Evolutionary conservation across 805 yeast genomes (phyloP), one percentile per base, ranked within the genome.

Genomic region (Schwanniomyces yamadae): DNA sequence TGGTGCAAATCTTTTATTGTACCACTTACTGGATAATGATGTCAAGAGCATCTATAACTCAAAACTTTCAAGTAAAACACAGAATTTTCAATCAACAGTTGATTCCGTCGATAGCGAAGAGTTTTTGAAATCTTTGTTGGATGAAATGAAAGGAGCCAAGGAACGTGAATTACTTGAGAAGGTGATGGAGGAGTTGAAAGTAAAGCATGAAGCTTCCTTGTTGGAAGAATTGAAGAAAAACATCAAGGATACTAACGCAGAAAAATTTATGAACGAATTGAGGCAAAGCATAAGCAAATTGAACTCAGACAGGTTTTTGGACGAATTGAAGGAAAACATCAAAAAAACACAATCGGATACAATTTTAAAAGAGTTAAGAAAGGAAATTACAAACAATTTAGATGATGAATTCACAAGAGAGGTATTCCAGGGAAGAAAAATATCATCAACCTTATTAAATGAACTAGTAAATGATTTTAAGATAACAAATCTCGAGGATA

Each of bases 401-500:
- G 23, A 28, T 6, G 11, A 19, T 3, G 34, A 44, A 14, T 44
- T 46, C 35, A 50, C 54, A 12, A 14, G 33, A 13, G 35, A 40
- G 22, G 25, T 41, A 16, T 53, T 36, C 27, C 30, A 28, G 14
- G 46, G 41, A 16, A 39, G 42, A 27, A 24, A 37, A 11, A 27
- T 49, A 5, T 39, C 48, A 11, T 40, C 33, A 28, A 29, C 34
- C 7, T 23, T 49, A 11, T 38, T 45, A 36, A 37, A 42, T 11
- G 37, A 35, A 19, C 35, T 50, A 39, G 45, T 44, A 26, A 33
- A 35, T 6, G 40, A 43, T 9, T 53, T 39, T 33, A 21, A 44
- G 11, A 31, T 28, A 23, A 14, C 26, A 10, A 31, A 50, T 34
- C 33, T 29, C 23, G 27, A 28, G 3, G 22, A 32, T 6, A 25